phyloP scores from a whole-genome alignment of 345 rosid genomes.

The Rhizophora apiculata region DNA sequence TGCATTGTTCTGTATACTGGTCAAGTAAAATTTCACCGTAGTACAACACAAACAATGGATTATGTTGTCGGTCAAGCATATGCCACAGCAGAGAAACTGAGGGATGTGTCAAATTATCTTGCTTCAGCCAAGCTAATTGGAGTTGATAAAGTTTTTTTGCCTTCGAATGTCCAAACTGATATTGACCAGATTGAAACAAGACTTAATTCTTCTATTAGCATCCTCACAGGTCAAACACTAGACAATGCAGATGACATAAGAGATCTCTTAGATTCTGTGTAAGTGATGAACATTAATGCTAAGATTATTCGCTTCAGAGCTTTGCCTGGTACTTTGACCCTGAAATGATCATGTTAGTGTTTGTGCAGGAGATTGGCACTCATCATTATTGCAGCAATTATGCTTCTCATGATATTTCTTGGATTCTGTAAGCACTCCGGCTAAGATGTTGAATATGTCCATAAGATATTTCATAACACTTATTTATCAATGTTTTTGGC shows the following conservation, averaged over 20 bases:
- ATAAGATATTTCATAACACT: neutral
- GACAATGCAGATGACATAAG: constrained; percentile 54
- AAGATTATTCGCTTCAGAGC: neutral
- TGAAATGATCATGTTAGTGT: constrained; percentile 8
- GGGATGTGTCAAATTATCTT: constrained; percentile 61
- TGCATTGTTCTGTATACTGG: constrained; percentile 72
- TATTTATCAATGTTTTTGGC: constrained; percentile 1
- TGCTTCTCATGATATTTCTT: constrained; percentile 73
- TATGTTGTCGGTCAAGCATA: constrained; percentile 78
- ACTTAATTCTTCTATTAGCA: constrained; percentile 53
- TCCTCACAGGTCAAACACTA: constrained; percentile 46
- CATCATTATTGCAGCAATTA: constrained; percentile 56
- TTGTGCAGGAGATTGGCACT: constrained; percentile 67
- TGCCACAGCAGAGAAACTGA: constrained; percentile 50
- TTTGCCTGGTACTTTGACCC: neutral
- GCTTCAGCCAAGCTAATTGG: constrained; percentile 62
- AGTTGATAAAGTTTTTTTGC: constrained; percentile 68
- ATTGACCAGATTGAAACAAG: constrained; percentile 69
- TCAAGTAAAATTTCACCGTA: constrained; percentile 63
- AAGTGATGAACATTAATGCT: constrained; percentile 19
- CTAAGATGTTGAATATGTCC: too few species aligned
- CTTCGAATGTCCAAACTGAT: constrained; percentile 77
- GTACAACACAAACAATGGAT: constrained; percentile 62
- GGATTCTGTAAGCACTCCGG: constrained; percentile 63
- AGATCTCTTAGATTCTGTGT: constrained; percentile 75